These are phyloP conservation scores for Bryopsis sp. DNA, from an alignment of 139 green algal genomes.

Conservation along the genomic window DNA sequence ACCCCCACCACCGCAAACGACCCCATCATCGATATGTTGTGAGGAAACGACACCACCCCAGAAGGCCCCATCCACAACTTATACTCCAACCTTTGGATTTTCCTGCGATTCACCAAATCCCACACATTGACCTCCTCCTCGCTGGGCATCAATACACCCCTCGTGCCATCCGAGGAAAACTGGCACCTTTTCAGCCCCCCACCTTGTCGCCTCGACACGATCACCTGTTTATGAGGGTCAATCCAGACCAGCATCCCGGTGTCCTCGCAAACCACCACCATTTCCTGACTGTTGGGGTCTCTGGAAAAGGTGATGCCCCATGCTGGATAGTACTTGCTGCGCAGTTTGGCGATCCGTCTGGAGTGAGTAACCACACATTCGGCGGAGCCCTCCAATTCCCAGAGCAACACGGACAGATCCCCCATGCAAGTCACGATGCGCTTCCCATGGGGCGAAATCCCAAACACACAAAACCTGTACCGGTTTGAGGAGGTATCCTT, in stretches of 20 bases:
- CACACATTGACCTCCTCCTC: slow-evolving; percentile 2
- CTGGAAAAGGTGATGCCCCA: slow-evolving; percentile 5
- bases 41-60: background rate
- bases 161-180: slow-evolving; percentile 1
- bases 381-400: no score
- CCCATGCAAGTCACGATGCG: slow-evolving; percentile 6
- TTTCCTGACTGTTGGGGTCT: background rate
- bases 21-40: slow-evolving; percentile 5
- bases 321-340: background rate
- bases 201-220: background rate
- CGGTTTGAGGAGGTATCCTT: no score
- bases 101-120: background rate
- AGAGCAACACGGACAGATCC: slow-evolving; percentile 5
- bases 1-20: background rate
- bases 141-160: slow-evolving; percentile 9
- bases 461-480: slow-evolving; percentile 6
- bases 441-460: slow-evolving; percentile 7
- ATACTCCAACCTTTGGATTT: background rate
- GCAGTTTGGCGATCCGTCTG: background rate
- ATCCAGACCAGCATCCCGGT: slow-evolving; percentile 14
- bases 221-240: background rate
- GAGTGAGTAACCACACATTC: no score
- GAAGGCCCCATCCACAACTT: background rate
- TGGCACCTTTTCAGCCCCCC: slow-evolving; percentile 2
- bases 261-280: slow-evolving; percentile 17